Evolutionary conservation across 495 filamentous ascomycete genomes (phyloP).

Genomic region (Talaromyces trachyspermus): DNA sequence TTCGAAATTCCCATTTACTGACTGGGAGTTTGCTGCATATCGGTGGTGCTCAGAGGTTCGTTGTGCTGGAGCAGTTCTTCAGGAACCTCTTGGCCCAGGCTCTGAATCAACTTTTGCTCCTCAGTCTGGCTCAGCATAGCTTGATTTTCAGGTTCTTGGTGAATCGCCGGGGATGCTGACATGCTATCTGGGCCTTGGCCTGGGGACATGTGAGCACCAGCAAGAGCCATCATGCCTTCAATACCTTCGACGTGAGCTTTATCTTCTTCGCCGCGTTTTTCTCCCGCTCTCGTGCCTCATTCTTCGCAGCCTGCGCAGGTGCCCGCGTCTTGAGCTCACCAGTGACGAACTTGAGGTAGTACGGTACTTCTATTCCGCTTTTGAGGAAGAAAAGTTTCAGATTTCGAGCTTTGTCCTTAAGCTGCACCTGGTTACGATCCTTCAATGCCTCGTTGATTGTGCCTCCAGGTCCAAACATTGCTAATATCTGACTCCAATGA

Average conservation of each 20-base stretch:
- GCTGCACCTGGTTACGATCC: slow-evolving; percentile 88
- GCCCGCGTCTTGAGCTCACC: slow-evolving; percentile 92
- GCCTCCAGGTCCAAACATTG: slow-evolving; percentile 77
- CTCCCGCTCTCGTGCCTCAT: slow-evolving; percentile 67
- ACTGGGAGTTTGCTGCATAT: not conserved
- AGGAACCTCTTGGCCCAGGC: slow-evolving; percentile 41
- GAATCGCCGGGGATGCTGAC: slow-evolving; percentile 38
- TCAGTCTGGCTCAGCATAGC: slow-evolving; percentile 36
- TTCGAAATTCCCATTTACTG: no score
- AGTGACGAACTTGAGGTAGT: slow-evolving; percentile 84
- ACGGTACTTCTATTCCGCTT: slow-evolving; percentile 85
- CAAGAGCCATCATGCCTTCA: slow-evolving; percentile 60
- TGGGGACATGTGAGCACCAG: slow-evolving; percentile 35
- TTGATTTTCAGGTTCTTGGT: slow-evolving; percentile 29
- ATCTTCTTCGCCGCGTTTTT: slow-evolving; percentile 62
- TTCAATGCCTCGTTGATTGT: slow-evolving; percentile 79
- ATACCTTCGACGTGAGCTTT: slow-evolving; percentile 64
- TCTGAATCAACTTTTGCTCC: slow-evolving; percentile 44
- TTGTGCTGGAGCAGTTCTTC: slow-evolving; percentile 33
- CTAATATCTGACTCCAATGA: slow-evolving; percentile 92
- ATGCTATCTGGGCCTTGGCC: slow-evolving; percentile 33
- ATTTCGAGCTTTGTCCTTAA: slow-evolving; percentile 94
- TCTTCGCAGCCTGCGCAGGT: slow-evolving; percentile 70
- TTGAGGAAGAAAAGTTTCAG: slow-evolving; percentile 94
- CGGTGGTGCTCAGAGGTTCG: slow-evolving; percentile 19